Conservation (phyloP, 2,329 filamentous ascomycete species). For the Trichoderma sp. region DNA sequence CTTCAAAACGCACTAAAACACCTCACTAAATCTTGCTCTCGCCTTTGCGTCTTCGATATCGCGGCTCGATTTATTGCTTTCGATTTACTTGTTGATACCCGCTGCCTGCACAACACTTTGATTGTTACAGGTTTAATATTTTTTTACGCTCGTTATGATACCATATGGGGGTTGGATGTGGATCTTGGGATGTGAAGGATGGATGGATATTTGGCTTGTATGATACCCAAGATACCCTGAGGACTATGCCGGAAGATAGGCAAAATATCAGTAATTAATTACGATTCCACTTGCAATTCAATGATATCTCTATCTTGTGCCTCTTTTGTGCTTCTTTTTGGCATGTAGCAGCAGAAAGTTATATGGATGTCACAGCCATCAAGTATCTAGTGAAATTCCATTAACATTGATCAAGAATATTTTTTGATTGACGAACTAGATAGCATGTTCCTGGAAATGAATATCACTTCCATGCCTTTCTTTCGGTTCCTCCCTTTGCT, state of each 20-base stretch:
- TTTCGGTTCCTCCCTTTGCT: not conserved
- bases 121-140: not conserved
- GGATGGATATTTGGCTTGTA: constrained; percentile 3
- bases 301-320: not conserved
- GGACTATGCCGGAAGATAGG: constrained; percentile 20
- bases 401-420: constrained; percentile 19
- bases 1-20: no score
- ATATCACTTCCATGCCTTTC: constrained; percentile 7
- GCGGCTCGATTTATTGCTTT: not conserved
- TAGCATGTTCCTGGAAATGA: constrained; percentile 5
- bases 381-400: not conserved
- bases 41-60: constrained; percentile 8
- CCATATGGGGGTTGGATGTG: not conserved
- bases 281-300: not conserved
- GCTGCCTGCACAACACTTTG: not conserved
- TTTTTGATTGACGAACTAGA: constrained; percentile 17
- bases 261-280: not conserved
- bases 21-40: not conserved
- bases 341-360: not conserved
- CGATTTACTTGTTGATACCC: constrained; percentile 1
- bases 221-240: constrained; percentile 30
- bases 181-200: constrained; percentile 20
- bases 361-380: not conserved
- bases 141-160: constrained; percentile 20
- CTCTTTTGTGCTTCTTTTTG: no score